Evolutionary conservation across 2,329 filamentous ascomycete species (phyloP).

Genomic region (Verticillium nonalfalfae): DNA sequence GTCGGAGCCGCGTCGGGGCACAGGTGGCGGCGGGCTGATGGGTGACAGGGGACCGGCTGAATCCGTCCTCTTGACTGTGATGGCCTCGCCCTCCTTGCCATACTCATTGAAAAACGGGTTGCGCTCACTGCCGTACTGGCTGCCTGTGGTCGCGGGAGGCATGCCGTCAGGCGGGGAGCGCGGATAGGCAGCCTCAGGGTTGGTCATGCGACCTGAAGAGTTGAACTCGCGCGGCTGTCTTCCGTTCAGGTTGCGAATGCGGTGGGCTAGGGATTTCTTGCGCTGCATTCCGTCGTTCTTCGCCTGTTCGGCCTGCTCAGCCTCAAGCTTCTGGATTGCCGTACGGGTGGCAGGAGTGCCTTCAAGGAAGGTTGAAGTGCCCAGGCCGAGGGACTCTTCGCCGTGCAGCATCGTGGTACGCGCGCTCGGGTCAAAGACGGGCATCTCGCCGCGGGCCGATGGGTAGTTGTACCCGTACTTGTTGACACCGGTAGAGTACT

Average conservation of each 20-base stretch:
- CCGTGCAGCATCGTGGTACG: constrained; percentile 74
- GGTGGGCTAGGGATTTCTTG: constrained; percentile 92
- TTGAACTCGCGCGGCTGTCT: constrained; percentile 57
- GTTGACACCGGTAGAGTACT: constrained; percentile 53
- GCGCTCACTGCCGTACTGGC: constrained; percentile 35
- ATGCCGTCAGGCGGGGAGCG: constrained; percentile 32
- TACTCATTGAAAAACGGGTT: constrained; percentile 87
- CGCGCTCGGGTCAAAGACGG: constrained; percentile 61
- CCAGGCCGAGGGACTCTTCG: constrained; percentile 74
- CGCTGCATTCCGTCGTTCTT: constrained; percentile 61
- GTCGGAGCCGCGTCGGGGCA: constrained; percentile 26
- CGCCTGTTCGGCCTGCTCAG: constrained; percentile 55
- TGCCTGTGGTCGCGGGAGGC: constrained; percentile 23
- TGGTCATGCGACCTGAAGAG: constrained; percentile 52
- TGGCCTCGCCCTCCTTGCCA: constrained; percentile 46
- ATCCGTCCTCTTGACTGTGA: constrained; percentile 35
- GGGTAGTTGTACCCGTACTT: constrained; percentile 17
- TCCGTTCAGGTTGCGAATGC: constrained; percentile 72
- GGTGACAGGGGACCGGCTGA: constrained; percentile 33
- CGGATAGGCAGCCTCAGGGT: constrained; percentile 43
- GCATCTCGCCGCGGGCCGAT: constrained; percentile 25
- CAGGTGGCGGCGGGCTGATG: constrained; percentile 49
- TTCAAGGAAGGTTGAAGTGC: constrained; percentile 92
- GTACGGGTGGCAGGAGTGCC: constrained; percentile 81
- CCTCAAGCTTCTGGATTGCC: constrained; percentile 70